Base-by-base conservation (phyloP, 2,329 filamentous ascomycete species). In the Gyromitra esculenta region DNA sequence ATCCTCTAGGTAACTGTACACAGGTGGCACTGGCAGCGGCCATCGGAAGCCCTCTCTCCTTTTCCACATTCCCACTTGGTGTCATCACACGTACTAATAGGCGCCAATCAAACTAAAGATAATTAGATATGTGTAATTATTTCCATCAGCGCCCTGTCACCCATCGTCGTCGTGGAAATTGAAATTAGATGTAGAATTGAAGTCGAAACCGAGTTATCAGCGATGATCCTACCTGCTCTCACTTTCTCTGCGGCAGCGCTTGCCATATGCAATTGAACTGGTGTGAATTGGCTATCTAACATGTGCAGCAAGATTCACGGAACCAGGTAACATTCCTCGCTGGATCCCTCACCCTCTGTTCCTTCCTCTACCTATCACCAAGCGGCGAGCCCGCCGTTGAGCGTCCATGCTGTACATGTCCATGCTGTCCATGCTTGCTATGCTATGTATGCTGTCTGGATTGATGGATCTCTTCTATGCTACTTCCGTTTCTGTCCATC, bases 401-500 rank as follows among this genome's bases (percentile, higher is more conserved):
- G 21, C 7, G 52, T 45, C 48, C 56, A 48, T 56, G 56, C 35
- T 56, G 48, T 25, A 6, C 5, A 18, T 13, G 25, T n/a, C 18
- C 48, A 65, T 31, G 45, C 18, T 56, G 37, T 11, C 18, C 35
- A 48, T 63, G 25, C 25, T 31, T 31, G 25, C 25, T 31, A 31
- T 31, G 25, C 25, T 31, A 31, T 31, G 25, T 31, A 31, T 31
- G 25, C 25, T 31, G 25, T 31, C 25, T 31, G 25, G 25, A 4
- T 31, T 31, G 21, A 31, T 60, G 60, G 48, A 60, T 66, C 48
- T 66, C 48, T 65, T 52, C 50, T n/a, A 15, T 41, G 62, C 59
- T 73, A 66, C 62, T 73, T 73, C 70, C 70, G 41, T 41, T 66
- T 73, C 50, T 48, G 70, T 73, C 25, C 25, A 9, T 31, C 37